Evolutionary conservation across 2,329 filamentous ascomycete genomes (phyloP), one percentile per base, ranked within the genome.

Genomic region (Bipolaris zeicola): DNA sequence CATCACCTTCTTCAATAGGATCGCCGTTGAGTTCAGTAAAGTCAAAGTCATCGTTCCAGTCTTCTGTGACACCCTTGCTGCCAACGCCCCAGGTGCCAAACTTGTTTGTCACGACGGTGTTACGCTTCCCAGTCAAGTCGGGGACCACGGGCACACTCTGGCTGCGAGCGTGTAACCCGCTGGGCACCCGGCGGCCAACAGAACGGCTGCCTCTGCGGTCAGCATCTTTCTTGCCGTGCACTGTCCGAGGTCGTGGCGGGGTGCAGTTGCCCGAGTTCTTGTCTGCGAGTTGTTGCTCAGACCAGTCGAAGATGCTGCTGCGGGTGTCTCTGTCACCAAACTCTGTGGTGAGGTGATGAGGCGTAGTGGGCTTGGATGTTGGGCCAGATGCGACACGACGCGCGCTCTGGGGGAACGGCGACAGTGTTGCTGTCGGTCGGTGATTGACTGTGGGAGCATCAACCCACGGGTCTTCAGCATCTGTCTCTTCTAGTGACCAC

Each of bases 1-100:
- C 72, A 22, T 66, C 65, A 22, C 68, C 73, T 33, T 70, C 68
- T 26, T 66, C 64, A 11, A 58, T 60, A 33, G 68, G 61, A 16
- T 71, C 66, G 41, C 83, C 80, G 24, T 80, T 76, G 11, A 77
- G 70, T 45, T 86, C 84, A 20, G 83, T 83, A 70, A 94, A 93
- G 58, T 94, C 90, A 66, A 96, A 95, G 72, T 96, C 91, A 61
- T 93, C 90, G 66, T 94, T 91, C 91, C 91, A 96, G 69, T 95
- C 91, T 72, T 96, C 91, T 59, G 89, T 93, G 10, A 88, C 87
- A 14, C 86, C 89, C 74, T 93, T 93, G 60, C 86, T 88, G n/a
- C 89, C 87, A 39, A 92, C 78, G 2, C 89, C 90, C 90, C 90
- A 94, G 1, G 90, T 93, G 41, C 90, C 89, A 69, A 92, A 94